A percentile compares a stretch with the other conserved stretches of the same genome.
phyloP scores from a whole-genome alignment of 2,329 filamentous ascomycete species.

The Atkinsonella hypoxylon region DNA sequence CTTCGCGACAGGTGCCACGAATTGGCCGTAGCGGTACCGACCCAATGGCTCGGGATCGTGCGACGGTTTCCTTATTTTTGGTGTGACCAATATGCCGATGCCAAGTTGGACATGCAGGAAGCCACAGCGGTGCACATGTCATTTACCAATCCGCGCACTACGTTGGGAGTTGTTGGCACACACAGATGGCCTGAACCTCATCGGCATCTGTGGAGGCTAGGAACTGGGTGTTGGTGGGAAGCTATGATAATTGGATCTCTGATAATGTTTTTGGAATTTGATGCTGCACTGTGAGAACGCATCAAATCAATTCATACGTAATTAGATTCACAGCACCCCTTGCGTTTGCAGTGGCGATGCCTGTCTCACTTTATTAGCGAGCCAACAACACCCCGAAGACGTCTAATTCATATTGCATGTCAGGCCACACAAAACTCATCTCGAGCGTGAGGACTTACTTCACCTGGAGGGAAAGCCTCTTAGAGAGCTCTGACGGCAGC shows the following conservation, averaged over 20 bases:
- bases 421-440: neutral
- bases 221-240: neutral
- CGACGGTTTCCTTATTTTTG: neutral
- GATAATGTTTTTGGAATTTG: too few relatives aligned
- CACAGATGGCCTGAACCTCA: neutral
- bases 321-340: neutral
- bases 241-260: too few relatives aligned
- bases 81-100: neutral
- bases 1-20: neutral
- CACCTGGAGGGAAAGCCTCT: too few relatives aligned
- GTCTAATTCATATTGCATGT: neutral
- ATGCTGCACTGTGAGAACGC: too few relatives aligned
- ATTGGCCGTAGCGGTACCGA: neutral
- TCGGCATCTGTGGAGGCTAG: neutral
- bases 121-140: neutral
- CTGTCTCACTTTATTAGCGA: constrained; percentile 1
- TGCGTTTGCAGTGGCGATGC: neutral
- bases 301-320: too few relatives aligned
- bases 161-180: neutral
- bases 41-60: constrained; percentile 1
- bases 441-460: neutral
- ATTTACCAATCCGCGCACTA: neutral
- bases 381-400: neutral
- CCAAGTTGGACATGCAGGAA: neutral
- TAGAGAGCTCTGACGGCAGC: too few relatives aligned